Percentiles rank a stretch among this genome's conserved stretches.
These are phyloP conservation scores for Tetracladium setigerum DNA, from an alignment of 495 filamentous ascomycete species.

Conservation along the genomic window DNA sequence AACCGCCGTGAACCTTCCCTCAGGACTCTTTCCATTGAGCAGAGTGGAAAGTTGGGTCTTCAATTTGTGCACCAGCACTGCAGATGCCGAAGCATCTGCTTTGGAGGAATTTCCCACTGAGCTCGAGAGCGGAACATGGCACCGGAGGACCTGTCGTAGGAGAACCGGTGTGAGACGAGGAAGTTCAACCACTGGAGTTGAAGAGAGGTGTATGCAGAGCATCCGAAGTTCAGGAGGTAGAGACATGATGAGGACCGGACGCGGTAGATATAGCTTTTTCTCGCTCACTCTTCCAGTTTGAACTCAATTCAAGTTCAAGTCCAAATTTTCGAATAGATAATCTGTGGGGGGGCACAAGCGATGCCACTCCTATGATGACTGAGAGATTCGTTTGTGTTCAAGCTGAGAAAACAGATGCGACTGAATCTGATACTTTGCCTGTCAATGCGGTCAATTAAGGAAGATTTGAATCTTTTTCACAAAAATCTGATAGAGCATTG, in stretches of 20 bases:
- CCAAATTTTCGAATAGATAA: not conserved
- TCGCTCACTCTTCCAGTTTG: not conserved
- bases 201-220: constrained; percentile 59
- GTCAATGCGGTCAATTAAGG: too few relatives aligned
- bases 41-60: constrained; percentile 70
- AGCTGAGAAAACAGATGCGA: too few relatives aligned
- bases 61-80: constrained; percentile 65
- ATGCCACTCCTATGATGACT: too few relatives aligned
- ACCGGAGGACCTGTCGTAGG: constrained; percentile 52
- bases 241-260: constrained; percentile 8
- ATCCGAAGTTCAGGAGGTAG: constrained; percentile 41
- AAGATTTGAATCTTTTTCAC: too few relatives aligned
- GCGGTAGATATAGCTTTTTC: not conserved
- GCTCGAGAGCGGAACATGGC: constrained; percentile 47
- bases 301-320: not conserved
- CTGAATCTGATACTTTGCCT: too few relatives aligned
- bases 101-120: constrained; percentile 36
- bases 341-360: too few relatives aligned
- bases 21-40: constrained; percentile 59
- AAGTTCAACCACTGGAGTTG: constrained; percentile 54
- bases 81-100: constrained; percentile 47
- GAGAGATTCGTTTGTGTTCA: too few relatives aligned
- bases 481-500: too few relatives aligned
- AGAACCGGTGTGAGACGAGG: constrained; percentile 55
- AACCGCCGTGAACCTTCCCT: constrained; percentile 70